Evolutionary conservation across 495 filamentous ascomycete species (phyloP).

Genomic region (Talaromyces wortmannii): DNA sequence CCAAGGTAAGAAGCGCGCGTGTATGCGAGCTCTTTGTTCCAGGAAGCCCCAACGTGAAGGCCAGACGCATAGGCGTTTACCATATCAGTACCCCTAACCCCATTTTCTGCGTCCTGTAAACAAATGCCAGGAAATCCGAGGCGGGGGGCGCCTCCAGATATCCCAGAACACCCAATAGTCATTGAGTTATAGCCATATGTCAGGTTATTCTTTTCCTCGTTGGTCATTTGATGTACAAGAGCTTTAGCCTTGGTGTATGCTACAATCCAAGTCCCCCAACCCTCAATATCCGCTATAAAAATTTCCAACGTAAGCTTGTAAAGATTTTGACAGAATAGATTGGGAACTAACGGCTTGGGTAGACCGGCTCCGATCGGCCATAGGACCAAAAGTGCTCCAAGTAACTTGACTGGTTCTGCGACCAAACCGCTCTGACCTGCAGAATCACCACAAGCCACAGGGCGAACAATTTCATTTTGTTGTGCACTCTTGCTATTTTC

Average conservation of each 20-base stretch:
- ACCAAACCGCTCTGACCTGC: no score
- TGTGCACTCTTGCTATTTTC: no score
- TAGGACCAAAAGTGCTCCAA: neutral
- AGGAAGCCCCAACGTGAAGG: constrained; percentile 32
- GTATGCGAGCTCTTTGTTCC: constrained; percentile 41
- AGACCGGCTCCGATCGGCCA: neutral
- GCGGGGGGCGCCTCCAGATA: constrained; percentile 30
- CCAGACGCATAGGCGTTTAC: constrained; percentile 46
- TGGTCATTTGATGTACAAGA: constrained; percentile 78
- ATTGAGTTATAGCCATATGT: constrained; percentile 65
- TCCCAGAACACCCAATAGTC: constrained; percentile 35
- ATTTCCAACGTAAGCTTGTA: no score
- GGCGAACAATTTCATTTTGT: no score
- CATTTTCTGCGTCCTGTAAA: constrained; percentile 26
- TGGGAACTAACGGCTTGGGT: neutral
- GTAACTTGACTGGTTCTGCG: no score
- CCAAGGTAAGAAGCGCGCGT: constrained; percentile 45
- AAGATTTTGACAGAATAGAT: no score
- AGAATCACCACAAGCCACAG: no score
- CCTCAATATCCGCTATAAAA: no score
- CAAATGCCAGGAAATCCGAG: constrained; percentile 34
- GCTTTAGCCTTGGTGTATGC: constrained; percentile 73
- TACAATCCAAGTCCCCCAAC: constrained; percentile 65
- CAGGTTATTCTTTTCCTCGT: constrained; percentile 90
- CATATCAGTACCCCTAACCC: constrained; percentile 35